Evolutionary conservation across 1,284 basidiomycete genomes (phyloP), one percentile per base, ranked within the genome.

Genomic region (Malassezia nana): DNA sequence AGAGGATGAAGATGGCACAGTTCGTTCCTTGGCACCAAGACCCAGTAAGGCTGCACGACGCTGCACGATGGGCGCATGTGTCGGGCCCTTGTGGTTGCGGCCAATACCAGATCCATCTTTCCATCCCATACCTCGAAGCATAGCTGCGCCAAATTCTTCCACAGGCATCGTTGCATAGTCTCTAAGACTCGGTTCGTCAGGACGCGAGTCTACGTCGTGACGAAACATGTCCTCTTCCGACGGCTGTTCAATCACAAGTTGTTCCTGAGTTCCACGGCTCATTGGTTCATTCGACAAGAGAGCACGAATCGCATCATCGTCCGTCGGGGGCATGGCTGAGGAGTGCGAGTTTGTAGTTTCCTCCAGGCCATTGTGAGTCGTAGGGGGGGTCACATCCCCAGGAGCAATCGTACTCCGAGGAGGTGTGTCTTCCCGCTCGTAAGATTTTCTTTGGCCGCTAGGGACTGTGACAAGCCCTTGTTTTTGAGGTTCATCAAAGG

Each of bases 121-220:
- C 89, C 90, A 95, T 3, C 91, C 92, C 92, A 98, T 96, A 0
- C 92, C 92, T 39, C 91, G 82, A 6, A 95, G 79, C 67, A 98
- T 81, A 5, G 92, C 92, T 5, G 86, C 84, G 9, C 94, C 92
- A 64, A 98, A 98, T 51, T 89, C 86, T 7, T 86, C 84, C 18
- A 99, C 84, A 0, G 92, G 92, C 0, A 95, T 82, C 3, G 88
- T 84, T 26, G 82, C 82, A 72, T 98, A 98, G 75, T 92, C 92
- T 0, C 87, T 84, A 9, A 89, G 76, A 0, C 84, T 83, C 0
- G 89, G 72, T 16, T 66, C 66, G 16, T 72, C 70, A 1, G 71
- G 71, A 13, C 68, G 48, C 4, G 63, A 58, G 39, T 63, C 61
- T 26, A 67, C 63, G 41, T 74, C 71, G 39, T 58, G 40, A 29